A percentile compares a stretch with the other conserved stretches of the same genome.
phyloP scores from a whole-genome alignment of 345 rosid genomes.

The Gossypium arboreum region DNA sequence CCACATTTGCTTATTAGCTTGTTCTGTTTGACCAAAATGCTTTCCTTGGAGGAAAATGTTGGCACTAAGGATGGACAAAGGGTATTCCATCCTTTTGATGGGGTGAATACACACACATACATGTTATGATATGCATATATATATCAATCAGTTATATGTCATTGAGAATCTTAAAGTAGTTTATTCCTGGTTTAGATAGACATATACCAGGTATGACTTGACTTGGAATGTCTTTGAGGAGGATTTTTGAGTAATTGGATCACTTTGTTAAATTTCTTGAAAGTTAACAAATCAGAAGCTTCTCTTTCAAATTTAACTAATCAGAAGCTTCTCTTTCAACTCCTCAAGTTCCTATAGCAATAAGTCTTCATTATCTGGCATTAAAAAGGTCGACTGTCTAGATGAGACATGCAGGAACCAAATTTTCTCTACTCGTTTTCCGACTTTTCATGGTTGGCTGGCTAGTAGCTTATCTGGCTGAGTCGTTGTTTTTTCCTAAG shows the following conservation, averaged over 20 bases:
- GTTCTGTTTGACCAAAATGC: neutral
- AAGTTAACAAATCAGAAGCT: neutral
- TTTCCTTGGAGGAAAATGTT: neutral
- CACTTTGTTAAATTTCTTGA: neutral
- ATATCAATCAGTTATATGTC: neutral
- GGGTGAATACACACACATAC: neutral
- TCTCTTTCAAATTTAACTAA: neutral
- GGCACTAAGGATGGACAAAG: neutral
- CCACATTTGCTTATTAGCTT: neutral
- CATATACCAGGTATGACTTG: neutral
- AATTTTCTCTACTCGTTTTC: neutral
- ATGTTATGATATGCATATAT: neutral
- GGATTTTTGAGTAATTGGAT: neutral
- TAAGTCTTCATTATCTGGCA: neutral
- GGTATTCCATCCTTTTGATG: neutral
- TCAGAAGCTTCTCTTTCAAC: conserved; percentile 3
- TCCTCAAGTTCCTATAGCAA: neutral
- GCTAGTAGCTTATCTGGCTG: conserved; percentile 14
- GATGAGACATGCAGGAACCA: neutral
- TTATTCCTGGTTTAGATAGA: neutral
- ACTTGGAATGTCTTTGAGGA: neutral
- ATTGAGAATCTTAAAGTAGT: neutral
- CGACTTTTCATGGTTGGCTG: neutral
- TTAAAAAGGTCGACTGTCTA: neutral
- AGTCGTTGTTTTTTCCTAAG: neutral